Conservation (phyloP, 2,329 filamentous ascomycete species). For the Bisporella sp. region DNA sequence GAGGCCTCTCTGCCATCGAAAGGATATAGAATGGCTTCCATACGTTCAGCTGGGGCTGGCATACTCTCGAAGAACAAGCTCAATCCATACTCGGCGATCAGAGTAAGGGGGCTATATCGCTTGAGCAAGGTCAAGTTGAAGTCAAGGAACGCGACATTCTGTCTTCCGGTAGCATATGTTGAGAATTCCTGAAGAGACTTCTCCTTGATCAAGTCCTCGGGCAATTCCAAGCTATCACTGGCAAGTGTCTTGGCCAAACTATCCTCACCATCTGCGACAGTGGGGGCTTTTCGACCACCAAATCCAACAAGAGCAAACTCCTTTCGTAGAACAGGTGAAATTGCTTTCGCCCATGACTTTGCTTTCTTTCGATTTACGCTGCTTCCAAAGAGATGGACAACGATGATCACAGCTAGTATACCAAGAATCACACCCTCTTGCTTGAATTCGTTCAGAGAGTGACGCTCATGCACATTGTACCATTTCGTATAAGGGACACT, state of each 20-base stretch:
- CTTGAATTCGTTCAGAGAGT: conserved; percentile 76
- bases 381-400: conserved; percentile 76
- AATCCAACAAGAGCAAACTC: conserved; percentile 91
- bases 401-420: conserved; percentile 65
- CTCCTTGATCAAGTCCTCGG: conserved; percentile 66
- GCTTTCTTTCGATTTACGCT: conserved; percentile 74
- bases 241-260: conserved; percentile 32
- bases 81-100: conserved; percentile 57
- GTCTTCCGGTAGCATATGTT: conserved; percentile 82
- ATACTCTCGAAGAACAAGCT: conserved; percentile 78
- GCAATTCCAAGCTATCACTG: conserved; percentile 32
- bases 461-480: conserved; percentile 95
- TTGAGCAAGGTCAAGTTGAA: conserved; percentile 40
- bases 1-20: conserved; percentile 89
- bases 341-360: conserved; percentile 69
- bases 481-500: conserved; percentile 77
- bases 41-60: conserved; percentile 58
- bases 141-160: conserved; percentile 89
- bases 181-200: conserved; percentile 81
- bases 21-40: conserved; percentile 74
- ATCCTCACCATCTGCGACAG: conserved; percentile 39
- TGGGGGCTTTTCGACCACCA: conserved; percentile 41
- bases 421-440: conserved; percentile 77
- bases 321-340: conserved; percentile 62
- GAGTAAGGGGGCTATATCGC: conserved; percentile 22